Percentiles rank a stretch among this genome's conserved stretches.
Conservation (phyloP, 495 filamentous ascomycete species). For the Penicillium robsamsonii region DNA sequence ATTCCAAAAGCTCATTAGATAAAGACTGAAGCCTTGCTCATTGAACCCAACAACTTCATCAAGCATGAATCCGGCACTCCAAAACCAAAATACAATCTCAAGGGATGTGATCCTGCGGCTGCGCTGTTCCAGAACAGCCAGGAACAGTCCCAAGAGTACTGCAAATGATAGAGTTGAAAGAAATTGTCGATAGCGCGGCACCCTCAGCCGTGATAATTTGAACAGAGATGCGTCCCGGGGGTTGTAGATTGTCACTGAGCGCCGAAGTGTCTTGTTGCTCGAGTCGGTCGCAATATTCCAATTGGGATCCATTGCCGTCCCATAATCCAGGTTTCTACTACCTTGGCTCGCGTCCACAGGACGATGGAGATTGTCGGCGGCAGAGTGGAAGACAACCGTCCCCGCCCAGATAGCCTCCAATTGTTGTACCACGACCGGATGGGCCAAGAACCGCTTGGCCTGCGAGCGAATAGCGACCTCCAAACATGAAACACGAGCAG, state of each 20-base stretch:
- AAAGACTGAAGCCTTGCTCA: conserved; percentile 89
- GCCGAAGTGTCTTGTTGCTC: conserved; percentile 48
- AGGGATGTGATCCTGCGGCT: conserved; percentile 74
- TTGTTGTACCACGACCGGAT: conserved; percentile 87
- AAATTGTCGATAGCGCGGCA: conserved; percentile 86
- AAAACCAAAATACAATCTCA: conserved; percentile 91
- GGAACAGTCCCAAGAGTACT: conserved; percentile 75
- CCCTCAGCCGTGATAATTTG: conserved; percentile 83
- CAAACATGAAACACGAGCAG: conserved; percentile 80
- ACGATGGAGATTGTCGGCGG: conserved; percentile 77
- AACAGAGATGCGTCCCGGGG: conserved; percentile 84
- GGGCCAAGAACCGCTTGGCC: conserved; percentile 84
- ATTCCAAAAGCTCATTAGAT: conserved; percentile 97
- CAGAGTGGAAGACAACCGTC: conserved; percentile 86
- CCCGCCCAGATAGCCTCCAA: conserved; percentile 95
- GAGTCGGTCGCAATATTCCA: conserved; percentile 12
- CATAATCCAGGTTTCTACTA: conserved; percentile 30
- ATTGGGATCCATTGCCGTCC: conserved; percentile 18
- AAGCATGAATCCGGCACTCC: conserved; percentile 96
- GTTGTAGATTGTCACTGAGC: conserved; percentile 85
- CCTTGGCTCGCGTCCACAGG: conserved; percentile 26
- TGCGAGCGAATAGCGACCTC: conserved; percentile 88
- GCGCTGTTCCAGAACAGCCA: conserved; percentile 68
- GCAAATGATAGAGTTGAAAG: conserved; percentile 82
- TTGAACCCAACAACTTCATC: conserved; percentile 90